These are phyloP conservation scores for Fraxinus sp. DNA, from an alignment of 305 asterid genomes.

Conservation along the genomic window DNA sequence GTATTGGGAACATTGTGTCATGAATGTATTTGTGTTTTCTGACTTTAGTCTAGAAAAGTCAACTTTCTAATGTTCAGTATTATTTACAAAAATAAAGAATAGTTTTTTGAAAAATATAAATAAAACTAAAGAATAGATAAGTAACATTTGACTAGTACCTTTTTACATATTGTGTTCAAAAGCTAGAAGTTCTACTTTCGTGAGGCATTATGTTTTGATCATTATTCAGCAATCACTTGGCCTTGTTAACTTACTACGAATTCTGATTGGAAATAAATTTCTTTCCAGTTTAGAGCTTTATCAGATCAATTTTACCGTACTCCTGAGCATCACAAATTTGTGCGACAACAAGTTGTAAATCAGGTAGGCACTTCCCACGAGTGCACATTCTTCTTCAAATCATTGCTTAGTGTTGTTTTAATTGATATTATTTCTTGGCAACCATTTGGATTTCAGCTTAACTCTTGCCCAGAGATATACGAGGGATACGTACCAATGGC, in stretches of 20 bases:
- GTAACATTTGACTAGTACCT: background rate
- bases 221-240: background rate
- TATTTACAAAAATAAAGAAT: background rate
- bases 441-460: constrained; percentile 54
- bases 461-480: constrained; percentile 65
- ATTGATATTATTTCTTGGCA: constrained; percentile 27
- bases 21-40: background rate
- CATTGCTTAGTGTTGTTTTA: constrained; percentile 18
- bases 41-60: background rate
- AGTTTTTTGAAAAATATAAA: background rate
- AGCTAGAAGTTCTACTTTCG: background rate
- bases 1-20: background rate
- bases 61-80: background rate
- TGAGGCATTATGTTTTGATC: background rate
- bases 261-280: constrained; percentile 25
- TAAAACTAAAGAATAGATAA: background rate
- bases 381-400: constrained; percentile 4
- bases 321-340: constrained; percentile 90
- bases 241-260: background rate
- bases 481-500: constrained; percentile 96
- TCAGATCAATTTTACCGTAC: constrained; percentile 93
- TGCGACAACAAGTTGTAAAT: constrained; percentile 75
- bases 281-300: constrained; percentile 77
- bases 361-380: constrained; percentile 51
- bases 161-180: background rate